Percentiles rank a stretch among this genome's conserved stretches.
Conservation (phyloP, 768 basidiomycete genomes). For the Leucosporidium yakuticum region DNA sequence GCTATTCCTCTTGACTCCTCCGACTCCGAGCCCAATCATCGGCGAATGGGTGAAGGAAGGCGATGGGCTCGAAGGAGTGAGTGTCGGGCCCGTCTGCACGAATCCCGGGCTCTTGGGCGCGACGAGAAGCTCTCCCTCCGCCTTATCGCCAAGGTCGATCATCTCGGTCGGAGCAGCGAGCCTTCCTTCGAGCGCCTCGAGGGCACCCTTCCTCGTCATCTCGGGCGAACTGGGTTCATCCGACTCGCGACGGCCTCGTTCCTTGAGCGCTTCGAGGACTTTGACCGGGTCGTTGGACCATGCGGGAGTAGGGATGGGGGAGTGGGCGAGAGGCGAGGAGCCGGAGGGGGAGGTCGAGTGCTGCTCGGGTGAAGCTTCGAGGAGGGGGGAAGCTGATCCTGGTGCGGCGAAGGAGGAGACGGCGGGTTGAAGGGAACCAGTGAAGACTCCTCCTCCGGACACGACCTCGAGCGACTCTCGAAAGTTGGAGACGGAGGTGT, state of each 20-base stretch:
- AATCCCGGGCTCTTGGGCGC: constrained; percentile 8
- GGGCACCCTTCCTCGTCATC: constrained; percentile 74
- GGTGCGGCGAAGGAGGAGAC: constrained; percentile 20
- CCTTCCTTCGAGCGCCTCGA: constrained; percentile 74
- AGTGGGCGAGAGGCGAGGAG: background rate
- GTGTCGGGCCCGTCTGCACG: background rate
- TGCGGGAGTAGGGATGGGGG: background rate
- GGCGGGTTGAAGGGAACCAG: constrained; percentile 14
- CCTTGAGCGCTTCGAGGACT: constrained; percentile 47
- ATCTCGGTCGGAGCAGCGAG: constrained; percentile 52
- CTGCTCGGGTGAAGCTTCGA: constrained; percentile 5
- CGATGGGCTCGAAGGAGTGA: constrained; percentile 13
- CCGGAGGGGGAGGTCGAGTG: background rate
- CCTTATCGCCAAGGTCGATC: constrained; percentile 26
- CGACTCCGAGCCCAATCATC: constrained; percentile 30
- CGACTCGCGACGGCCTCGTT: constrained; percentile 60
- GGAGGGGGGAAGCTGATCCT: background rate
- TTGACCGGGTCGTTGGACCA: constrained; percentile 45
- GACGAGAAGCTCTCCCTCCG: constrained; percentile 27
- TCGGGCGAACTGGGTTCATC: constrained; percentile 60
- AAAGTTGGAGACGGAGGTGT: constrained; percentile 82
- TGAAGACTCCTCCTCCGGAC: constrained; percentile 52
- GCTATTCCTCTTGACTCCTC: constrained; percentile 19
- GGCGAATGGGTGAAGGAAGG: constrained; percentile 6
- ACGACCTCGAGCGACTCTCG: constrained; percentile 86